Percentiles rank a stretch among this genome's conserved stretches.
phyloP scores from a whole-genome alignment of 1,284 basidiomycete species.

The Golubevia pallescens region DNA sequence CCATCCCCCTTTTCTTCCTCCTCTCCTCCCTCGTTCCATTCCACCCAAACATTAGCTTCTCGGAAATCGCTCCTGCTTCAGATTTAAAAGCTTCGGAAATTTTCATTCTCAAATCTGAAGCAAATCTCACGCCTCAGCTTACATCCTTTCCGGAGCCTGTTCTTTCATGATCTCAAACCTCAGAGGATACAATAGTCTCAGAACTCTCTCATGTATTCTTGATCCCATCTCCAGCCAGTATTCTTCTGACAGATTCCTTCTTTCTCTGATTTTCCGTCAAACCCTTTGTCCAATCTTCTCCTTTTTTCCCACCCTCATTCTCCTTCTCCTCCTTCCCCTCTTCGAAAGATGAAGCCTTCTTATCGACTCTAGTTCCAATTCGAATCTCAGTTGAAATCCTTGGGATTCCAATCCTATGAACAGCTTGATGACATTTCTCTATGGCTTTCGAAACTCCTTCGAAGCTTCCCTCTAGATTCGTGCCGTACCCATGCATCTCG shows the following conservation, averaged over 20 bases:
- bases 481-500: constrained; percentile 18
- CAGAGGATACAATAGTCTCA: too few relatives aligned
- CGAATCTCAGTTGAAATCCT: constrained; percentile 62
- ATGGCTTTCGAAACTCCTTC: not conserved
- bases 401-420: constrained; percentile 5
- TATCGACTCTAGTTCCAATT: constrained; percentile 56
- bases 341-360: constrained; percentile 21
- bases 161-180: too few relatives aligned
- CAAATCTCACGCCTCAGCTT: too few relatives aligned
- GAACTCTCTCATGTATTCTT: too few relatives aligned
- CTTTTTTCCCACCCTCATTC: not conserved
- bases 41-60: too few relatives aligned
- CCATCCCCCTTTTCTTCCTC: too few relatives aligned
- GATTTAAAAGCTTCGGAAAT: too few relatives aligned
- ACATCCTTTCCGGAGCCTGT: too few relatives aligned
- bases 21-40: too few relatives aligned
- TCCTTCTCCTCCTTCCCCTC: not conserved
- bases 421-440: not conserved
- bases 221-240: not conserved
- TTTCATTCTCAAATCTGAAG: too few relatives aligned
- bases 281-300: not conserved
- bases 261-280: constrained; percentile 2
- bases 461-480: not conserved
- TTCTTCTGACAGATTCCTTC: not conserved
- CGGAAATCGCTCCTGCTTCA: too few relatives aligned